Evolutionary conservation across 768 basidiomycete genomes (phyloP).

Genomic region (Galerina marginata): DNA sequence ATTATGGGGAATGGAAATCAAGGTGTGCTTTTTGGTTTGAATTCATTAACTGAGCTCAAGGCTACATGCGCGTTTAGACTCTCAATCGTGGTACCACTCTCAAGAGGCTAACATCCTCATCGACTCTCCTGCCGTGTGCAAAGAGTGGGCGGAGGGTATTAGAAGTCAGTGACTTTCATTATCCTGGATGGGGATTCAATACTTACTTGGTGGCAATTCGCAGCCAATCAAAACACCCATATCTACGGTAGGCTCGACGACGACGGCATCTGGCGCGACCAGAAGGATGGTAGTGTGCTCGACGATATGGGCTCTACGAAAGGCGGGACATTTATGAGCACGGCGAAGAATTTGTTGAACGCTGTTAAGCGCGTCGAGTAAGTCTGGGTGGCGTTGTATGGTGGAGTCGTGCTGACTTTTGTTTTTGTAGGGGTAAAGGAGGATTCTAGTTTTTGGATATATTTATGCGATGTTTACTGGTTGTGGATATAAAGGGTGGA

Average conservation of each 20-base stretch:
- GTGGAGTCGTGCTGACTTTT: not conserved
- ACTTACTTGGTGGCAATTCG: not conserved
- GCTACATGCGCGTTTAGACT: not conserved
- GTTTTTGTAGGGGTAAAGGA: constrained; percentile 8
- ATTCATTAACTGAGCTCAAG: not conserved
- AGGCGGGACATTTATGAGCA: constrained; percentile 2
- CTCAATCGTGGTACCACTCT: constrained; percentile 18
- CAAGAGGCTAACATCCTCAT: constrained; percentile 17
- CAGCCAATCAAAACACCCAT: constrained; percentile 19
- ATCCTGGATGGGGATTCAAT: not conserved
- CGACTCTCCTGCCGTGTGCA: constrained; percentile 9
- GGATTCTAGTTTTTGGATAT: not conserved
- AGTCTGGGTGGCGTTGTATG: not conserved
- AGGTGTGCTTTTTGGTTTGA: not conserved
- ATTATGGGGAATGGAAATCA: constrained; percentile 21
- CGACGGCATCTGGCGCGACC: constrained; percentile 17
- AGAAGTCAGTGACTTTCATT: not conserved
- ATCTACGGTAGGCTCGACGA: constrained; percentile 12
- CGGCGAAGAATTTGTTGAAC: constrained; percentile 12
- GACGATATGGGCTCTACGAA: constrained; percentile 15
- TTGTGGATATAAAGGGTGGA: too few species aligned
- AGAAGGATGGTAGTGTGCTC: constrained; percentile 14
- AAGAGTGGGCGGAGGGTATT: constrained; percentile 15
- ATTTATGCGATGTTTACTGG: too few species aligned
- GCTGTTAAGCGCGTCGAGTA: constrained; percentile 16